These are phyloP conservation scores for Populus hybrid DNA, from an alignment of 441 rosid species.

Conservation along the genomic window DNA sequence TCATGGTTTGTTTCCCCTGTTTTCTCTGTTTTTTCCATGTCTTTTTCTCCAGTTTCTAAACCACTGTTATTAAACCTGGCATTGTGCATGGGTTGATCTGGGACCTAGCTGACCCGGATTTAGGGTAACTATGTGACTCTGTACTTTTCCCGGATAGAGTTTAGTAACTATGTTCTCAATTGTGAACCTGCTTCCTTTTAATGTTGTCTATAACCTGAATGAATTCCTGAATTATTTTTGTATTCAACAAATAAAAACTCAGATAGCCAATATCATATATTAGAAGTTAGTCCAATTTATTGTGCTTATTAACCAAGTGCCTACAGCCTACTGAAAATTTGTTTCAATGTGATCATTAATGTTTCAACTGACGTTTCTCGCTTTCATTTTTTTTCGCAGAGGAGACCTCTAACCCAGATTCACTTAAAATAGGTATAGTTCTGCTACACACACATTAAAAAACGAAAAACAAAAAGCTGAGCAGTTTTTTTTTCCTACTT, in stretches of 20 bases:
- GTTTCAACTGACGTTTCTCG: slow-evolving; percentile 6
- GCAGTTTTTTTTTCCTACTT: background rate
- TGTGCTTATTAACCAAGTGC: background rate
- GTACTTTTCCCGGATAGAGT: no score
- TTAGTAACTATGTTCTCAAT: no score
- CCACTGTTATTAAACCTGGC: no score
- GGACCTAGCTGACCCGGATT: no score
- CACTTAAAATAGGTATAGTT: slow-evolving; percentile 27
- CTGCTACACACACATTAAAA: background rate
- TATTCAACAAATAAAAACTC: background rate
- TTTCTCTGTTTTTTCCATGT: background rate
- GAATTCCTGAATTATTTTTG: background rate
- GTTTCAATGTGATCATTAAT: background rate
- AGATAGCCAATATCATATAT: background rate
- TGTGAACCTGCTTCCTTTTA: no score
- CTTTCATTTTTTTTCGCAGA: slow-evolving; percentile 22
- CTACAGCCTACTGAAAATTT: background rate
- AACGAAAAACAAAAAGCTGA: background rate
- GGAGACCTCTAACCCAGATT: background rate
- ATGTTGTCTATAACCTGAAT: background rate
- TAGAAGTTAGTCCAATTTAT: background rate
- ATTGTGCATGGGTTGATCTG: no score
- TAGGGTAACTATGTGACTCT: no score
- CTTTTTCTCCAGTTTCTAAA: no score
- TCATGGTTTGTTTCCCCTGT: background rate